Base-by-base conservation (phyloP, 345 rosid genomes). In the Bruguiera gymnorhiza region DNA sequence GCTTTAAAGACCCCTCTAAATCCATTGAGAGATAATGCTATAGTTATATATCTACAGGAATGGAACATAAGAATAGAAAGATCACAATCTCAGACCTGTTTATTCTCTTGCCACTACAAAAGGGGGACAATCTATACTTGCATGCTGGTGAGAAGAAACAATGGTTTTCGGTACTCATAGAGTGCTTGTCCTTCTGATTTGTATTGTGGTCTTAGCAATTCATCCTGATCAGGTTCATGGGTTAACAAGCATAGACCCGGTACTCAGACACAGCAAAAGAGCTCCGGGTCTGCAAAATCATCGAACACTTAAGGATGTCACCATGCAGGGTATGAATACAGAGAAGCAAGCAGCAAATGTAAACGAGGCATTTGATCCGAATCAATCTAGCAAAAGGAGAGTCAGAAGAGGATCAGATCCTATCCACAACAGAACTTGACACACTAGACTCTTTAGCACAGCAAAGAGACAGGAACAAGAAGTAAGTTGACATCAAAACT, bases 371-470 rank as follows among this genome's bases (percentile, higher is more conserved):
- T 66, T 70, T 29, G 92, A 86, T 72, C 79, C 88, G 2, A 80
- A 87, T 79, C 80, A 73, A 75, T 79, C 93, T 15, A 86, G 93
- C 85, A 87, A 91, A 81, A 86, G 95, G 84, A 79, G 74, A 60
- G 91, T 91, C 16, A 76, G 86, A 78, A 74, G 87, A 84, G 97
- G 96, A 63, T 76, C 96, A 50, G 90, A 91, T 85, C 97, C 97
- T 73, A 89, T 91, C 70, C 97, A 92, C 81, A 92, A 92, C 90
- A 84, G 83, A 81, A 36, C 86, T 21, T 83, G 76, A 78, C 43
- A 65, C 26, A 53, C 65, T 30, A 71, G 53, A 76, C 66, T 69
- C 69, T 39, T 46, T 70, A 71, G 67, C 75, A 77, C 77, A 51
- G 8, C 60, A 65, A 62, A 18, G 57, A 72, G 72, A 23, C 29